Base-by-base conservation (phyloP, 73 alveolate species). In the Stentor coeruleus region DNA sequence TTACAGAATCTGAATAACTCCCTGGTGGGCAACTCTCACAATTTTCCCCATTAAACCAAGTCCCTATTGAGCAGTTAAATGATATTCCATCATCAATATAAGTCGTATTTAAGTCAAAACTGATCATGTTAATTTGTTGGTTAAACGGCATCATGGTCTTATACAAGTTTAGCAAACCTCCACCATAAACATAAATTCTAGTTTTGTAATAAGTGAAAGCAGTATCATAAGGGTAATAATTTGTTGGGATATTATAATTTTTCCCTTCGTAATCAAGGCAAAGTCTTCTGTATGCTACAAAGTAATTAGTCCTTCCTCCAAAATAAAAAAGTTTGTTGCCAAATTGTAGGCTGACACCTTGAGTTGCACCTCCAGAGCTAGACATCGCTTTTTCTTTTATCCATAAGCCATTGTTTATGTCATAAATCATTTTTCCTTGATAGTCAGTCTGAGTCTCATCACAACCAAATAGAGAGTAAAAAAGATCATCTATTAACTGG, bases 161-260 rank as follows among this genome's bases (percentile, higher is more conserved):
- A 20, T 26, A 33, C n/a, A 39, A 14, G 33, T 14, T 20, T 38
- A 37, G 11, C 28, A 36, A 30, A 0, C 26, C 83, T 2, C 83
- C 83, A 1, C 83, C 83, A 75, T 39, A 35, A 2, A 75, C 72
- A 2, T 75, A 75, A 31, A 75, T 0, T 14, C n/a, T 35, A 1
- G 33, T 75, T 20, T 40, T 40, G 39, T 20, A 75, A 75, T 75
- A 75, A 20, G 66, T 66, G n/a, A 36, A 39, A 39, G 81, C 59
- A 26, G 59, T 14, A 15, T 36, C 83, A 37, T 37, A 49, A 20
- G 28, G 6, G 20, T 49, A 11, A 20, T 11, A 49, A 20, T 49
- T 49, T 6, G 20, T 49, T 49, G 66, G n/a, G n/a, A n/a, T n/a
- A n/a, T n/a, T n/a, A n/a, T n/a, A n/a, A n/a, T n/a, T n/a, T n/a